phyloP scores from a whole-genome alignment of 1,139 yeast species.

The Spathaspora sp. region DNA sequence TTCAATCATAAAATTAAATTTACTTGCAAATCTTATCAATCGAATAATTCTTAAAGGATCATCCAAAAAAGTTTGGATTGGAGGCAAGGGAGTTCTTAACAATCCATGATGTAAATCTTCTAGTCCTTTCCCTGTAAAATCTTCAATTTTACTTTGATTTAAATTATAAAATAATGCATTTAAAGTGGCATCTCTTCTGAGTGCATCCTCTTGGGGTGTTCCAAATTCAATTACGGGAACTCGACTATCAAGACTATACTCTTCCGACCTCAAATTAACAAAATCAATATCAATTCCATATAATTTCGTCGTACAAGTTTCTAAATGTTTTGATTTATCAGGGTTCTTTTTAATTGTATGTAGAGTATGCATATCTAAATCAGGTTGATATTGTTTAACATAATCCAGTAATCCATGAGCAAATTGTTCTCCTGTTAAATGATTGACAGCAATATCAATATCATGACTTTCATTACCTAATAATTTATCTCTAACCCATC shows the following conservation, averaged over 20 bases:
- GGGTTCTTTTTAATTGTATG: slow-evolving; percentile 92
- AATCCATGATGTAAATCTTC: slow-evolving; percentile 68
- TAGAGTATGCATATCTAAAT: slow-evolving; percentile 47
- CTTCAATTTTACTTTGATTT: slow-evolving; percentile 68
- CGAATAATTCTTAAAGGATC: slow-evolving; percentile 91
- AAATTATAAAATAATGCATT: slow-evolving; percentile 89
- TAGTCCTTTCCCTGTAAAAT: slow-evolving; percentile 75
- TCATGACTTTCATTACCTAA: slow-evolving; percentile 81
- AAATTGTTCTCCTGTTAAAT: slow-evolving; percentile 81
- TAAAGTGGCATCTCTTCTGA: slow-evolving; percentile 90
- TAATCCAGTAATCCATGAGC: slow-evolving; percentile 65
- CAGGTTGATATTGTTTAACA: slow-evolving; percentile 43
- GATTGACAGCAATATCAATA: slow-evolving; percentile 86
- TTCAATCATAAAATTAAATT: slow-evolving; percentile 70
- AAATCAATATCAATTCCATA: slow-evolving; percentile 85
- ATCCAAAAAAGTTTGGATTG: slow-evolving; percentile 81
- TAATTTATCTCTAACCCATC: slow-evolving; percentile 97
- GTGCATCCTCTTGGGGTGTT: slow-evolving; percentile 88
- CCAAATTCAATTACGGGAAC: slow-evolving; percentile 81
- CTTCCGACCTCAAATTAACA: slow-evolving; percentile 86
- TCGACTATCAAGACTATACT: slow-evolving; percentile 76
- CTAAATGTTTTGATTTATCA: slow-evolving; percentile 91
- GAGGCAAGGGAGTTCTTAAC: slow-evolving; percentile 83
- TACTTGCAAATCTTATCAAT: slow-evolving; percentile 79
- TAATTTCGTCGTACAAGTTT: slow-evolving; percentile 89